phyloP scores from a whole-genome alignment of 176 grass and related monocot genomes.

The Typha latifolia region DNA sequence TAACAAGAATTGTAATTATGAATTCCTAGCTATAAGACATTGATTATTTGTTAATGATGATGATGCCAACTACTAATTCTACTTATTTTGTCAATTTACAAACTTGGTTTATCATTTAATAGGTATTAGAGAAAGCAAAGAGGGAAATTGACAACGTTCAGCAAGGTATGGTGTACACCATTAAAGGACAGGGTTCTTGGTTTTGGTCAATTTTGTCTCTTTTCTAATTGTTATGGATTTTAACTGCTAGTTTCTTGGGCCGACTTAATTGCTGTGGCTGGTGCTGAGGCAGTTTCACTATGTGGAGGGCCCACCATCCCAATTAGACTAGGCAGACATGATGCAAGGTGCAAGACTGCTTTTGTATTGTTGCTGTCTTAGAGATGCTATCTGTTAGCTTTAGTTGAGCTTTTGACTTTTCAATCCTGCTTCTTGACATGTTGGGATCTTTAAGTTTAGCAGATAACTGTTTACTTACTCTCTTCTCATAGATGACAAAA shows the following conservation, averaged over 20 bases:
- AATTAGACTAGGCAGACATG: constrained; percentile 65
- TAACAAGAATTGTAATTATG: not conserved
- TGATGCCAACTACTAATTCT: no score
- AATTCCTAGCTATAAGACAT: not conserved
- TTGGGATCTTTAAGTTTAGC: not conserved
- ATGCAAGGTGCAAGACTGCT: constrained; percentile 55
- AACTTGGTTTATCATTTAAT: constrained; percentile 26
- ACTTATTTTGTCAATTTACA: not conserved
- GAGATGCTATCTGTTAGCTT: not conserved
- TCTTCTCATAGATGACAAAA: constrained; percentile 21
- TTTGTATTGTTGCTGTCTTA: constrained; percentile 15
- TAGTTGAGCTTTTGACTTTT: constrained; percentile 4
- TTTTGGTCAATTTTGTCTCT: constrained; percentile 13
- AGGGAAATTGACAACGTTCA: constrained; percentile 48
- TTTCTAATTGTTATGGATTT: constrained; percentile 4
- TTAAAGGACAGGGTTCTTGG: not conserved
- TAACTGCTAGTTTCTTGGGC: constrained; percentile 74
- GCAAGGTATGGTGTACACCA: constrained; percentile 36
- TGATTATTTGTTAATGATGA: not conserved
- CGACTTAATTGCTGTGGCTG: constrained; percentile 91
- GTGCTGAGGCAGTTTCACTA: constrained; percentile 68
- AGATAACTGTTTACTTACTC: not conserved
- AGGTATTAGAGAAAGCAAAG: constrained; percentile 87
- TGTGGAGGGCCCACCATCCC: constrained; percentile 82
- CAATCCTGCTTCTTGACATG: not conserved